These are phyloP conservation scores for Boletus eberwhitei DNA, from an alignment of 768 basidiomycete species.

Conservation along the genomic window DNA sequence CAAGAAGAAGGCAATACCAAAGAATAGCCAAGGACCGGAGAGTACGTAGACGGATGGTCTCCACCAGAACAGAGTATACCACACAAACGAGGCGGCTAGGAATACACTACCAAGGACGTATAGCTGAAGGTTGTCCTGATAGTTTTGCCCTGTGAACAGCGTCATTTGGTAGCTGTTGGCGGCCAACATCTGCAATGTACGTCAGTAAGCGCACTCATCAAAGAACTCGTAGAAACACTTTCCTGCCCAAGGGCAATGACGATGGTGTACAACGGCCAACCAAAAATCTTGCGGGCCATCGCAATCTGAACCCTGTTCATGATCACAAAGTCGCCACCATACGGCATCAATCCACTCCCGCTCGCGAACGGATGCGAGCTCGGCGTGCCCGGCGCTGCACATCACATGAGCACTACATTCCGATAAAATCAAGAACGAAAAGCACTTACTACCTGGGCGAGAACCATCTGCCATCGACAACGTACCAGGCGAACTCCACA, in stretches of 20 bases:
- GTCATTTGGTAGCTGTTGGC: conserved; percentile 96
- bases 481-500: conserved; percentile 65
- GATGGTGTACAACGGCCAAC: conserved; percentile 92
- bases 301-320: conserved; percentile 86
- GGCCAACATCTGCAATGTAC: conserved; percentile 60
- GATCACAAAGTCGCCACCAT: conserved; percentile 60
- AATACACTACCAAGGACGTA: conserved; percentile 92
- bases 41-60: conserved; percentile 88
- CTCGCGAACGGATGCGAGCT: conserved; percentile 49
- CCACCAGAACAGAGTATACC: conserved; percentile 87
- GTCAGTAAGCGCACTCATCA: conserved; percentile 1
- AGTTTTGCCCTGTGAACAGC: conserved; percentile 81
- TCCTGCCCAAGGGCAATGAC: conserved; percentile 83
- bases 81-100: conserved; percentile 77
- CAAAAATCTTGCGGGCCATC: conserved; percentile 72
- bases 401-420: background rate
- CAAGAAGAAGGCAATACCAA: conserved; percentile 85
- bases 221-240: conserved; percentile 15
- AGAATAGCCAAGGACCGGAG: conserved; percentile 88
- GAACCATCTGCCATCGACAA: conserved; percentile 49
- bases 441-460: conserved; percentile 68
- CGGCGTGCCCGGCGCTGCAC: conserved; percentile 40
- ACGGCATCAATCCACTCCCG: conserved; percentile 43
- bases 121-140: conserved; percentile 73
- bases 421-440: conserved; percentile 10